These are phyloP conservation scores for Russula sp. DNA, from an alignment of 768 basidiomycete species.

Conservation along the genomic window DNA sequence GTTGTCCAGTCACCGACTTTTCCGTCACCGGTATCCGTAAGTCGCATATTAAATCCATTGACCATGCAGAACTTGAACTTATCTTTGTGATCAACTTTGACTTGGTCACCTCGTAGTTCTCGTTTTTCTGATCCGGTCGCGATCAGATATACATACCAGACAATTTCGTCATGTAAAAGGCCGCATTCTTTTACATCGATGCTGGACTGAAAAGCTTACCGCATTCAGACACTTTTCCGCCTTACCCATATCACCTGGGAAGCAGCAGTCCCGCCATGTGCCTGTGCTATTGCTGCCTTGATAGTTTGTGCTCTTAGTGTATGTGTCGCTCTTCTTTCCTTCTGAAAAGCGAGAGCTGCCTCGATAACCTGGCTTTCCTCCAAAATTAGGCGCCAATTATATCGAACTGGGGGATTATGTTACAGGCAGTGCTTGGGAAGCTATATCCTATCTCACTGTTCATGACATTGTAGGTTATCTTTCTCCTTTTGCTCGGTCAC, in stretches of 20 bases:
- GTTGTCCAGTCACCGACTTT: conserved; percentile 13
- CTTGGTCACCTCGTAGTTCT: conserved; percentile 12
- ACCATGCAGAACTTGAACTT: background rate
- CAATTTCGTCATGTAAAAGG: conserved; percentile 15
- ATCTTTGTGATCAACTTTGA: background rate
- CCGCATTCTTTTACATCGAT: background rate
- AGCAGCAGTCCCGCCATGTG: conserved; percentile 34
- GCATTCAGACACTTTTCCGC: conserved; percentile 10
- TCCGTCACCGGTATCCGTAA: conserved; percentile 25
- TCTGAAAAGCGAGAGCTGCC: background rate
- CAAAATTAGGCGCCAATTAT: conserved; percentile 25
- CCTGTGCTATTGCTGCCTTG: conserved; percentile 33
- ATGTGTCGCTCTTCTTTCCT: background rate
- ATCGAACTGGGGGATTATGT: conserved; percentile 33
- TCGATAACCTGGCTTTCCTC: background rate
- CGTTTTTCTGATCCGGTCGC: conserved; percentile 17
- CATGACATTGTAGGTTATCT: conserved; percentile 33
- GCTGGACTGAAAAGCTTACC: background rate
- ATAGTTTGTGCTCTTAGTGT: conserved; percentile 26
- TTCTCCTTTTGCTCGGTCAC: background rate
- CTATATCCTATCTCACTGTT: conserved; percentile 37
- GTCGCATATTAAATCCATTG: background rate
- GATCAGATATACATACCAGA: conserved; percentile 9
- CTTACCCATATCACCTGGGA: conserved; percentile 34
- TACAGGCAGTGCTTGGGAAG: conserved; percentile 35